Evolutionary conservation across 2,329 filamentous ascomycete species (phyloP), one percentile per base, ranked within the genome.

Genomic region (Teratosphaeria pseudoeucalypti): DNA sequence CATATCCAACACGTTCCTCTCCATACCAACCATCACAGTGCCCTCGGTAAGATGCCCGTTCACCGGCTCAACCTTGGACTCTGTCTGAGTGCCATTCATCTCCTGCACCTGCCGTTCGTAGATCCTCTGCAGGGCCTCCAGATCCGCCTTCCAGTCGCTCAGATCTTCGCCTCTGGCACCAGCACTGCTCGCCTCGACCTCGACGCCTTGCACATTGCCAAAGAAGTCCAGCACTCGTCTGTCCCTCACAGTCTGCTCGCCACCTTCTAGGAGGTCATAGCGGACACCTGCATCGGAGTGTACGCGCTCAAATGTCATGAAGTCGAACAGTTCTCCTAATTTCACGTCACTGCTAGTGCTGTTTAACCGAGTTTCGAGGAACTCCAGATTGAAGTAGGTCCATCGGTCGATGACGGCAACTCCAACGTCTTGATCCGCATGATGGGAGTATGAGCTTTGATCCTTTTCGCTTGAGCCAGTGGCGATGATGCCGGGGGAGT

Each of bases 331-430:
- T 70, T 97, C 91, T 61, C 92, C 94, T 34, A 99, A 79, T 0
- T 91, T 96, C 75, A 92, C 87, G 72, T 96, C 94, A 66, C 86
- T 91, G 70, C 85, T 88, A 52, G 92, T 85, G 64, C 92, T 92
- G 61, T 86, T 87, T 61, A 97, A 89, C 69, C 95, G 87, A 2
- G 85, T 89, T 74, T 99, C 94, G 34, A 99, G 83, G 73, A 96
- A 99, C 69, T 99, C 94, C 57, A 99, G 84, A 70, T 96, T 96
- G 77, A 96, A 97, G 76, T 97, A 99, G 6, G 94, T 99, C 80
- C 95, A 99, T 62, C 94, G 87, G 74, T 99, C 94, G 72, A 99
- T 99, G 64, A 99, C 94, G 34, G 94, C 94, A 27, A 99, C 94
- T 39, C 94, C 94, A 37, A 99, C 92, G 71, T 99, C 94, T 74